Conservation (phyloP, 1,139 yeast genomes). For the Hyphopichia burtonii region DNA sequence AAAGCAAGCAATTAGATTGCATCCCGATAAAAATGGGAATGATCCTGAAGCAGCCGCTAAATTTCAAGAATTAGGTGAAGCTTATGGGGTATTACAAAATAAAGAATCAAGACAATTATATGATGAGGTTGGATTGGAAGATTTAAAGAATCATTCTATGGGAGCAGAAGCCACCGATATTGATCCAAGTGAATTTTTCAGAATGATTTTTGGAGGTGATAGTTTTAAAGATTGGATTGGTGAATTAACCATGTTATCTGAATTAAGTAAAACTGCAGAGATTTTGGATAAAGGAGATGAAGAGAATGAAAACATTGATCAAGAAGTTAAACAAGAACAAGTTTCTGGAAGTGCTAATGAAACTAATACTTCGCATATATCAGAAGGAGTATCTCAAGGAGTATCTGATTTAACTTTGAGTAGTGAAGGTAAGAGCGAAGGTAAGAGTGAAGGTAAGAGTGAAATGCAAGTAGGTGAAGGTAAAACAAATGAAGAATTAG, state of each 20-base stretch:
- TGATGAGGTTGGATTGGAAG: conserved; percentile 46
- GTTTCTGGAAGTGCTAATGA: background rate
- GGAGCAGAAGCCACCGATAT: conserved; percentile 26
- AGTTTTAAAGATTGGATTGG: conserved; percentile 72
- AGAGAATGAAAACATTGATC: conserved; percentile 9
- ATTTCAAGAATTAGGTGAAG: conserved; percentile 79
- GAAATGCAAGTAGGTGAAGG: background rate
- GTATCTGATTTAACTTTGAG: conserved; percentile 4
- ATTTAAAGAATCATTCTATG: conserved; percentile 30
- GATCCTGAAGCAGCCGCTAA: conserved; percentile 87
- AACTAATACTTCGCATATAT: background rate
- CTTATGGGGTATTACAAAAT: conserved; percentile 43
- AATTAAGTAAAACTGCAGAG: conserved; percentile 71
- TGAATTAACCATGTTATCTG: conserved; percentile 82
- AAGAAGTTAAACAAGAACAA: background rate
- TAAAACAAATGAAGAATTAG: background rate
- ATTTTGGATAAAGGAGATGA: conserved; percentile 39
- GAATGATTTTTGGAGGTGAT: conserved; percentile 86
- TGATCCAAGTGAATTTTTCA: conserved; percentile 54
- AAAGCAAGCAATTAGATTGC: conserved; percentile 85
- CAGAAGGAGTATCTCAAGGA: conserved; percentile 3
- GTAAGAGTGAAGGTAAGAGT: background rate
- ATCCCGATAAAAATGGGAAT: conserved; percentile 88
- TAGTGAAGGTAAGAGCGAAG: background rate
- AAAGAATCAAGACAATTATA: conserved; percentile 36